Conservation (phyloP, 352 stramenopile genomes). For the Globisporangium megalacanthum region DNA sequence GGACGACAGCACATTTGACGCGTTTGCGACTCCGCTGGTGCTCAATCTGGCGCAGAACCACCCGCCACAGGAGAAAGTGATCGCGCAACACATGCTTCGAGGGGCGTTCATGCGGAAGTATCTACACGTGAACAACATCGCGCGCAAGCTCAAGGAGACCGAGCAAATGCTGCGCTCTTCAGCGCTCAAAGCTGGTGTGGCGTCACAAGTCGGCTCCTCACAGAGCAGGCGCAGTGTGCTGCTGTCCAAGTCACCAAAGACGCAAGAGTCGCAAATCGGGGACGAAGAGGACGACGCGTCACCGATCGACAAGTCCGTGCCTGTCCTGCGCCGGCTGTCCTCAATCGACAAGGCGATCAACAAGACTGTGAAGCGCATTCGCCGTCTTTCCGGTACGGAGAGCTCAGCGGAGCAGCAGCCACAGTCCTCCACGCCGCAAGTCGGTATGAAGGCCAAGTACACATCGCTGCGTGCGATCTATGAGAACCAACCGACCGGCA, state of each 20-base stretch:
- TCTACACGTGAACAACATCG: constrained; percentile 55
- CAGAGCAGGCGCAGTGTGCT: neutral
- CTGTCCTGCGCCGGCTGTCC: constrained; percentile 32
- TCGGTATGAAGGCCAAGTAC: constrained; percentile 18
- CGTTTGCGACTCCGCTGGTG: constrained; percentile 27
- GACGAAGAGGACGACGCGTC: constrained; percentile 9
- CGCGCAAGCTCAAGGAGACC: constrained; percentile 57
- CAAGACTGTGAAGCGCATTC: constrained; percentile 54
- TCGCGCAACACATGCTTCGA: constrained; percentile 51
- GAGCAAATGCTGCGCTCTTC: constrained; percentile 40
- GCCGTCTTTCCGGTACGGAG: constrained; percentile 32
- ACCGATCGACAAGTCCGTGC: constrained; percentile 13
- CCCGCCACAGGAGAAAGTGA: constrained; percentile 33
- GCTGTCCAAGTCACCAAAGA: neutral
- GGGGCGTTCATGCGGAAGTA: constrained; percentile 65
- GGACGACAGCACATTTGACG: constrained; percentile 2
- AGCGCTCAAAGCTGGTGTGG: constrained; percentile 18
- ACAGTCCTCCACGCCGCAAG: neutral
- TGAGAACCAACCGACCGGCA: constrained; percentile 1
- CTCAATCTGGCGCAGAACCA: constrained; percentile 23
- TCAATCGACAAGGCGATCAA: constrained; percentile 66
- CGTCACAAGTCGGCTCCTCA: constrained; percentile 1
- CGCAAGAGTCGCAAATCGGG: neutral
- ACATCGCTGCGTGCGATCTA: constrained; percentile 34
- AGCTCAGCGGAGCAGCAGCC: neutral